Base-by-base conservation (phyloP, 2,329 filamentous ascomycete species). In the Colletotrichum scovillei region DNA sequence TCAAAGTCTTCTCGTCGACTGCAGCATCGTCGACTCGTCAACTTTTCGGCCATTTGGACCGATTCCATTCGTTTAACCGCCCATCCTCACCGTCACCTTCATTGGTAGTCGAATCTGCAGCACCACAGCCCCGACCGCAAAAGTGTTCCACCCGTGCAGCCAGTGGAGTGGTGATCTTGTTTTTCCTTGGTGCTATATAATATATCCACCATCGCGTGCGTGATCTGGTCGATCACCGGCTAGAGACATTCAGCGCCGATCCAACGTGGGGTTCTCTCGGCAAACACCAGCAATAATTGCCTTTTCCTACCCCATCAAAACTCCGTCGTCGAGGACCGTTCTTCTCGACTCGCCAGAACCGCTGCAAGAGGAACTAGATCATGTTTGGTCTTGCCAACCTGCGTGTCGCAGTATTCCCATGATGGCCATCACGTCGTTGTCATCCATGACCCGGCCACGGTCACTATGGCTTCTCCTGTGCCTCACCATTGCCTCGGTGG, bases 381-480 rank as follows among this genome's bases (percentile, higher is more conserved):
- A 80, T 80, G 78, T 77, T 74, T 68, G 76, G 77, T 77, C 67
- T 71, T 46, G 73, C 60, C 63, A 69, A 69, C 42, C 74, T 70
- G 65, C 74, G 55, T 69, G 74, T 72, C 74, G 73, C 77, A 77
- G 75, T 77, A 74, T 70, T 76, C 55, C 75, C 76, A 79, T 76
- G 66, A 81, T 79, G 79, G 76, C 78, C 66, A 75, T 75, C 52
- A 53, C 46, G 35, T 22, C 55, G 46, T 28, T 69, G 53, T 32
- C 69, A 65, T 60, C 32, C 28, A 63, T 52, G 62, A 63, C 59
- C 62, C 75, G 67, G 58, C 76, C 76, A 69, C 74, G 78, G 75
- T 77, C 78, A 75, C 76, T 74, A 76, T 81, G 81, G 81, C 59
- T 75, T 28, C 57, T 80, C n/a, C 69, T 77, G 22, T 77, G 77